These are phyloP conservation scores for Pluteus cervinus DNA, from an alignment of 768 basidiomycete species.

Conservation along the genomic window DNA sequence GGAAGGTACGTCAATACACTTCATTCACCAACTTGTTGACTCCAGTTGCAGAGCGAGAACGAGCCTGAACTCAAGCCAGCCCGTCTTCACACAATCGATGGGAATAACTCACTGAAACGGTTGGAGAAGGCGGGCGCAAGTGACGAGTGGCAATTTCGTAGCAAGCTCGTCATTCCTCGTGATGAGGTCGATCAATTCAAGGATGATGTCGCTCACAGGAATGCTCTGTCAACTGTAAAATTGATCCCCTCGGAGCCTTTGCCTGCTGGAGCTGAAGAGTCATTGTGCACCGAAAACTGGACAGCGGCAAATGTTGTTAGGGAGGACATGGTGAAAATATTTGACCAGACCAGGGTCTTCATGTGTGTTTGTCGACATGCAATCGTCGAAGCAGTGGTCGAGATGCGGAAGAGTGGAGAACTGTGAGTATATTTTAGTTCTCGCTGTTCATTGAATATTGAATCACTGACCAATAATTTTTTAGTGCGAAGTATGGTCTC, in stretches of 20 bases:
- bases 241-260: neutral
- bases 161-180: neutral
- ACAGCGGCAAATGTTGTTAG: slow-evolving; percentile 11
- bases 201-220: slow-evolving; percentile 7
- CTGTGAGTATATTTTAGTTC: slow-evolving; percentile 6
- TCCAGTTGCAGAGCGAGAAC: slow-evolving; percentile 5
- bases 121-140: slow-evolving; percentile 9
- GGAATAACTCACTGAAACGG: slow-evolving; percentile 18
- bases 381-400: slow-evolving; percentile 8
- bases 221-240: neutral
- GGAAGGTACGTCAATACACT: slow-evolving; percentile 9
- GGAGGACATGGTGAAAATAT: slow-evolving; percentile 13
- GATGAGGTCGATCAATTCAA: slow-evolving; percentile 11
- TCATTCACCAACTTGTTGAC: slow-evolving; percentile 15
- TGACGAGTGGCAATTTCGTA: slow-evolving; percentile 10
- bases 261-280: neutral
- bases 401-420: slow-evolving; percentile 11
- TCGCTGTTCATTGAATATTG: neutral
- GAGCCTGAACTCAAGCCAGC: slow-evolving; percentile 10
- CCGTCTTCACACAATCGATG: slow-evolving; percentile 14
- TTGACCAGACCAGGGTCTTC: slow-evolving; percentile 16
- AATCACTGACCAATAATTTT: neutral
- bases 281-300: slow-evolving; percentile 11
- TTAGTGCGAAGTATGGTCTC: slow-evolving; percentile 1
- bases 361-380: slow-evolving; percentile 14